Evolutionary conservation across 1,284 basidiomycete genomes (phyloP), one percentile per base, ranked within the genome.

Genomic region (Cutaneotrichosporon spelunceum): DNA sequence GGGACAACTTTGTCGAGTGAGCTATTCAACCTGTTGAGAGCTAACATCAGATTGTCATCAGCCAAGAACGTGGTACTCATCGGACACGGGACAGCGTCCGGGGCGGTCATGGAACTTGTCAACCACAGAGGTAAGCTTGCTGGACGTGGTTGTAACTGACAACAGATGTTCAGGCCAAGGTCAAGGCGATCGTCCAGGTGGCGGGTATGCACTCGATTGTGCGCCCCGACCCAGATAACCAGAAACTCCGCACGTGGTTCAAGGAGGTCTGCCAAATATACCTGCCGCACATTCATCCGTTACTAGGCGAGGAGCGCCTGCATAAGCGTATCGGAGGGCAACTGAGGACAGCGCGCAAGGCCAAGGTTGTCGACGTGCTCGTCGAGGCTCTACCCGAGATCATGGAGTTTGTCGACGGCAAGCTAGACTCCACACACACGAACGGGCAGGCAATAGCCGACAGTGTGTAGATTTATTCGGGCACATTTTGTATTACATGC

Each of bases 1-100:
- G 95, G 95, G 94, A 98, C 78, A 95, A 97, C 74, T 92, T 93
- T 68, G 83, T 96, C 59, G 85, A 90, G 91, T 93, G 66, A 55
- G 78, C 84, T n/a, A 27, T 11, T n/a, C 9, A 3, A 19, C 13
- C 29, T 24, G 16, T 3, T 19, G 4, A 13, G 23, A 11, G 52
- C 55, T 59, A 65, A 48, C 27, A 5, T 47, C 66, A 93, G 90
- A 65, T 79, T 93, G 61, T 88, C 87, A 4, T 82, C 82, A 44
- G 88, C 88, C 4, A 82, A 84, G 50, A 83, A 86, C 30, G 83
- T 98, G 19, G 81, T 97, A 24, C 73, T 99, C 9, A 85, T 99
- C 49, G 93, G 93, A 1, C 90, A 94, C 70, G 93, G 93, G 4
- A 84, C 86, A 0, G 94, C 90, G 0, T 91, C 89, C 69, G 82